Conservation (phyloP, 176 grass and related monocot species). For the barley (Hordeum vulgare) region MorexV3_pseudomolecules_assembly NC_058524.1:560359532-560360031, state of each 20-base stretch:
- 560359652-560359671: constrained; percentile 35
- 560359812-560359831: not conserved
- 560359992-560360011: too few species aligned
- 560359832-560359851: not conserved
- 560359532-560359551: constrained; percentile 57
- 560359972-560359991: too few species aligned
- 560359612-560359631: not conserved
- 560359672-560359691: not conserved
- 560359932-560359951: too few species aligned
- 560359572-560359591: not conserved
- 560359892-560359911: not conserved
- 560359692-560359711: constrained; percentile 2
- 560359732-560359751: not conserved
- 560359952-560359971: too few species aligned
- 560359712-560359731: not conserved
- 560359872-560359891: not conserved
- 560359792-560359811: not conserved
- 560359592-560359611: not conserved
- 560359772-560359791: not conserved
- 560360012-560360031: too few species aligned
- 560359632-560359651: constrained; percentile 1
- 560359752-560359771: not conserved
- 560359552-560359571: constrained; percentile 37
- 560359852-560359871: not conserved
- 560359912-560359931: not conserved